Evolutionary conservation across 306 rosid genomes (phyloP).

Genomic region (Glycine soja): DNA sequence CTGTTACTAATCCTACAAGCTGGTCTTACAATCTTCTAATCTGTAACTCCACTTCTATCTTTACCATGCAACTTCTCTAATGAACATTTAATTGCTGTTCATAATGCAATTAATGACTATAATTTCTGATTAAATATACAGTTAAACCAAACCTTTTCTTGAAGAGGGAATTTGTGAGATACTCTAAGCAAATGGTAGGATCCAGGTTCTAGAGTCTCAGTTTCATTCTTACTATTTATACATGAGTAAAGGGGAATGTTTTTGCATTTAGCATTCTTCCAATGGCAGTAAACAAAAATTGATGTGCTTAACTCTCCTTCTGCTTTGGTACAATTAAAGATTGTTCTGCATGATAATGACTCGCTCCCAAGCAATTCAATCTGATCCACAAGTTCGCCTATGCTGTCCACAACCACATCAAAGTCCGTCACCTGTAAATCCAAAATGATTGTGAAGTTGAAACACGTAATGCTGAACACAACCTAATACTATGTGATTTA

Average conservation of each 20-base stretch:
- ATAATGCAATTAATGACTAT: slow-evolving; percentile 25
- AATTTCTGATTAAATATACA: slow-evolving; percentile 31
- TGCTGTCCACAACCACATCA: slow-evolving; percentile 68
- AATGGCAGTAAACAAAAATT: slow-evolving; percentile 62
- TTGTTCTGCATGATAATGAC: slow-evolving; percentile 68
- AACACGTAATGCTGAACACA: neutral
- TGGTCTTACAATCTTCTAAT: slow-evolving; percentile 34
- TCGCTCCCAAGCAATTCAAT: slow-evolving; percentile 47
- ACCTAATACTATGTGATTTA: neutral
- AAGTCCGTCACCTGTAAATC: slow-evolving; percentile 73
- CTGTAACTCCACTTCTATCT: slow-evolving; percentile 16
- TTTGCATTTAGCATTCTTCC: slow-evolving; percentile 64
- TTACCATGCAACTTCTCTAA: slow-evolving; percentile 33
- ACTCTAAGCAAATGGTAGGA: slow-evolving; percentile 71
- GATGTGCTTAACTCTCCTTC: slow-evolving; percentile 51
- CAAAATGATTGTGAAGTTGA: slow-evolving; percentile 5
- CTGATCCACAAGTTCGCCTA: slow-evolving; percentile 52
- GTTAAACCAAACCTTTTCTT: slow-evolving; percentile 61
- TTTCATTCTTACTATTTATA: slow-evolving; percentile 48
- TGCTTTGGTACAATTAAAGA: slow-evolving; percentile 58
- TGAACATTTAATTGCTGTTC: slow-evolving; percentile 34
- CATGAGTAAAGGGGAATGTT: slow-evolving; percentile 53
- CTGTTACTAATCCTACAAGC: slow-evolving; percentile 17
- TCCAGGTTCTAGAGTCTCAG: slow-evolving; percentile 60
- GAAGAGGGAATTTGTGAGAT: slow-evolving; percentile 78